Evolutionary conservation across 257 asterid genomes (phyloP), one percentile per base, ranked within the genome.

Genomic region (Hygrophila difformis): DNA sequence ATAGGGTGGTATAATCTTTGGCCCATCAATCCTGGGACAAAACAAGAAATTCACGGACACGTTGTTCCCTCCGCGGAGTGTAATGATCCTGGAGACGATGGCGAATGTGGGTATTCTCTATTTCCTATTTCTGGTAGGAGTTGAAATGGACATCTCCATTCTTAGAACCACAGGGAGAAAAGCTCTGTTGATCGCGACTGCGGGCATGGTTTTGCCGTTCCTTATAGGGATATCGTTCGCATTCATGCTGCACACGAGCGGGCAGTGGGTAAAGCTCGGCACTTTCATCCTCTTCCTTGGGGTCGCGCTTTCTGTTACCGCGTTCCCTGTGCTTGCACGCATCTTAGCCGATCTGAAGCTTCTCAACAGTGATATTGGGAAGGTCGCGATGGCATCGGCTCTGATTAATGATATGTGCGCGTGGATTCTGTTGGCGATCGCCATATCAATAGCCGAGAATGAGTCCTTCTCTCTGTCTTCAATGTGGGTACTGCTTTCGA

Each of bases 31-130:
- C 0, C 51, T 86, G 12, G 97, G 99, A 44, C 61, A 75, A 47
- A 74, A 66, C 58, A 1, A 13, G 1, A 57, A 49, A 44, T 91
- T 86, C 11, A 81, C 94, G 0, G 39, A 54, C 15, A 51, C 70
- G 0, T 12, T 86, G 10, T 91, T 91, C 29, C 99, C 99, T 17
- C 71, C 80, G 1, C 61, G 97, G 63, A 86, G 99, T 61, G 94
- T 91, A 13, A 76, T 91, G 97, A 86, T 91, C 12, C 81, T 91
- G 0, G 95, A 86, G 51, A 91, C 97, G 10, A 86, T 86, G 93
- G 99, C 99, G 3, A 86, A 91, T 52, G 67, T 91, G 8, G 99
- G 99, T 1, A 95, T 91, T 28, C 86, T 91, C n/a, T 83, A 74
- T 63, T 91, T 86, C 71, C 85, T 91, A 0, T 91, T 91, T 55